phyloP scores from a whole-genome alignment of 768 basidiomycete species.

The Daedalea quercina region DNA sequence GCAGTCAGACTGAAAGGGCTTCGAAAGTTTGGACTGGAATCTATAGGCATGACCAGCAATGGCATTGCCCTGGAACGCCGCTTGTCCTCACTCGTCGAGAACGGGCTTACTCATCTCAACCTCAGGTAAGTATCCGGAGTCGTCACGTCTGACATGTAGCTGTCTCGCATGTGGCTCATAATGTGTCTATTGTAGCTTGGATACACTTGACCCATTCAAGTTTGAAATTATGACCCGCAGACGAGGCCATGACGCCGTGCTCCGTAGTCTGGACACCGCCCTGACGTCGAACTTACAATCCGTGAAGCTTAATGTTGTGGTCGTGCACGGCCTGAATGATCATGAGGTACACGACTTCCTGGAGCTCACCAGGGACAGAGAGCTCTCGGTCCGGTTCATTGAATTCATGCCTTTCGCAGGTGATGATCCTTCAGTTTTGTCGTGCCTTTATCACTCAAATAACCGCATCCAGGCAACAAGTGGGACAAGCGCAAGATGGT shows the following conservation, averaged over 20 bases:
- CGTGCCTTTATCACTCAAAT: background rate
- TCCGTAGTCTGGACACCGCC: slow-evolving; percentile 62
- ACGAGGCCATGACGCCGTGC: slow-evolving; percentile 67
- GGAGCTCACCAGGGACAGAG: slow-evolving; percentile 57
- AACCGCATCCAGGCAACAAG: slow-evolving; percentile 55
- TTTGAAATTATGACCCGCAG: slow-evolving; percentile 85
- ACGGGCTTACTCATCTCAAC: slow-evolving; percentile 73
- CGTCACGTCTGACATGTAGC: background rate
- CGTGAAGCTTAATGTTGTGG: slow-evolving; percentile 81
- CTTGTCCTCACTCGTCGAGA: slow-evolving; percentile 57
- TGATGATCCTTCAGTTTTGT: slow-evolving; percentile 22
- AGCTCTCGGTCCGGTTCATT: slow-evolving; percentile 76
- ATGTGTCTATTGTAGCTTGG: slow-evolving; percentile 45
- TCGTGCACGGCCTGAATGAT: slow-evolving; percentile 78
- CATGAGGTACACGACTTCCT: slow-evolving; percentile 76
- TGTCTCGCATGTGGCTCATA: slow-evolving; percentile 46
- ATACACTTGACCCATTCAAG: slow-evolving; percentile 81
- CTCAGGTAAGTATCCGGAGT: slow-evolving; percentile 25
- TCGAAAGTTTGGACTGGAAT: slow-evolving; percentile 52
- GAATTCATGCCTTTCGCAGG: slow-evolving; percentile 95
- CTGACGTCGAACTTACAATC: slow-evolving; percentile 44
- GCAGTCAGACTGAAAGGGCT: slow-evolving; percentile 58
- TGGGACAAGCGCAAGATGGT: slow-evolving; percentile 84
- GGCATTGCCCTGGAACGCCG: slow-evolving; percentile 71
- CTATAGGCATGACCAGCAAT: slow-evolving; percentile 85